Evolutionary conservation across 2,329 filamentous ascomycete genomes (phyloP), one percentile per base, ranked within the genome.

Genomic region (Botrytis porri): DNA sequence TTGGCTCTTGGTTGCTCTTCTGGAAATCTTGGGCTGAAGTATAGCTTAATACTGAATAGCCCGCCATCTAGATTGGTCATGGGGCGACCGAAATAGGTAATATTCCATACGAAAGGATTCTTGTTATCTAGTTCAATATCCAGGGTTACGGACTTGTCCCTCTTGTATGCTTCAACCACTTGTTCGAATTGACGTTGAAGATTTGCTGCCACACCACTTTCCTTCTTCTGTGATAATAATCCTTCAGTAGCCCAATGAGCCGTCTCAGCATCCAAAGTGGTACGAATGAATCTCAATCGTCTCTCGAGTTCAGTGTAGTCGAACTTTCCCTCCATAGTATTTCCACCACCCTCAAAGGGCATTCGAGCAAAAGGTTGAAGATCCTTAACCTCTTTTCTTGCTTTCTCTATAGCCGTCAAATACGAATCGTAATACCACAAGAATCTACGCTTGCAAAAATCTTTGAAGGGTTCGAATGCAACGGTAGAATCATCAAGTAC

Each of bases 371-470:
- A 98, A 0, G 81, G 75, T 54, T 88, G 84, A 4, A 88, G 88
- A 74, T 91, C 89, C 74, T 87, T 86, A 72, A 91, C 88, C 77
- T 93, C 89, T 39, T 84, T 81, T 77, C 86, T 87, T 41, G 90
- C 92, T 74, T 89, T 86, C 54, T 89, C 86, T 69, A 97, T 90
- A 1, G 91, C 87, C 5, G 87, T 84, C 35, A 96, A 84, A 80
- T 98, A 98, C 4, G 92, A 92, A 77, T 97, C 92, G 81, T 93
- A 97, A 83, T 98, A 98, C 96, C 96, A 98, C 22, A 98, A 84
- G 80, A 98, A 98, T 1, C 95, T 90, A 54, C 92, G 90, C 83
- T 98, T 98, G 86, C 92, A 93, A 8, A 97, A 85, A 79, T 98
- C 95, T 77, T 90, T 91, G 84, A 98, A 98, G 0, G 94, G 93